Evolutionary conservation across 352 stramenopile species (phyloP).

Genomic region (Phytophthora ohioensis): DNA sequence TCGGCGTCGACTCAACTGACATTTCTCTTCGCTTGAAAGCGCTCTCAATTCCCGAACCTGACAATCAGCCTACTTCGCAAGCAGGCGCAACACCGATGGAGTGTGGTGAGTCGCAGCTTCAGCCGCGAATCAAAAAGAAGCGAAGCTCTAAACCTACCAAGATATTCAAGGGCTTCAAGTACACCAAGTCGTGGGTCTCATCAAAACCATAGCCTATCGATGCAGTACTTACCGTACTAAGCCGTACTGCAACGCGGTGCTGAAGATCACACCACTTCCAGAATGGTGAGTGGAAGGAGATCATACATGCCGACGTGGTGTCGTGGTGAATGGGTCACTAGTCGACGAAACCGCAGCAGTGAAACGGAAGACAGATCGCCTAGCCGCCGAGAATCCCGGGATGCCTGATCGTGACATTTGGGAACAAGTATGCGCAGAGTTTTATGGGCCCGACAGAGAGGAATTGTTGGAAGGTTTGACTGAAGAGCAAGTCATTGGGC

Average conservation of each 20-base stretch:
- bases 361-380: conserved; percentile 6
- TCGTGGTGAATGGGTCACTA: background rate
- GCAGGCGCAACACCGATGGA: too few species aligned
- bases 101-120: background rate
- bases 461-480: conserved; percentile 13
- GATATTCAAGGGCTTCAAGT: conserved; percentile 7
- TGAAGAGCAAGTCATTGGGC: conserved; percentile 18
- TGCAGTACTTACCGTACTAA: conserved; percentile 3
- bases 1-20: too few species aligned
- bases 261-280: conserved; percentile 5
- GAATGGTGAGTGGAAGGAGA: background rate
- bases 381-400: background rate
- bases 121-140: background rate
- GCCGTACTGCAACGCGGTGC: background rate
- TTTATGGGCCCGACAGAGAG: conserved; percentile 5
- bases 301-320: background rate
- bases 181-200: conserved; percentile 14
- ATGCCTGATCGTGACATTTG: conserved; percentile 5
- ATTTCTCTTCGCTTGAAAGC: too few species aligned
- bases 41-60: too few species aligned
- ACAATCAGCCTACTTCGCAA: too few species aligned
- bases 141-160: background rate
- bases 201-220: conserved; percentile 9
- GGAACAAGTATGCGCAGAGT: conserved; percentile 5
- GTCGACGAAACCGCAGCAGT: background rate